Conservation (phyloP, 495 filamentous ascomycete genomes). For the Thermochaetoides thermophila region DNA sequence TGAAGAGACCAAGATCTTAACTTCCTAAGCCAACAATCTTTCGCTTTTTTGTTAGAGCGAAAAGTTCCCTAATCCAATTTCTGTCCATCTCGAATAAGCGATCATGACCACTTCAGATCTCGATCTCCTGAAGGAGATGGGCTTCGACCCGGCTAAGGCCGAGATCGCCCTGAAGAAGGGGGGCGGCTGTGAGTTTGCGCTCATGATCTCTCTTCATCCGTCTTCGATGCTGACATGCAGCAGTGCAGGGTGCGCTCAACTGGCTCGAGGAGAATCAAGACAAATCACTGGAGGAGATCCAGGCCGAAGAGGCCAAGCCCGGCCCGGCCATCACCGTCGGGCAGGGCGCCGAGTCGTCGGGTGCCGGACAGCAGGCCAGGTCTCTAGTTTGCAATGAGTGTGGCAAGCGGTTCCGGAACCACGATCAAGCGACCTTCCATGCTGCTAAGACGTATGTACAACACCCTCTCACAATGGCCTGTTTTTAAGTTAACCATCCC, state of each 20-base stretch:
- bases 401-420: constrained; percentile 73
- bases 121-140: constrained; percentile 80
- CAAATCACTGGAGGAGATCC: constrained; percentile 64
- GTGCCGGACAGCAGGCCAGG: constrained; percentile 39
- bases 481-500: background rate
- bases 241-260: constrained; percentile 79
- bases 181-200: constrained; percentile 52
- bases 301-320: constrained; percentile 26
- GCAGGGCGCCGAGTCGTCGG: constrained; percentile 28
- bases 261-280: constrained; percentile 89
- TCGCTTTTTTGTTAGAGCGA: too few relatives aligned
- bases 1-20: too few relatives aligned
- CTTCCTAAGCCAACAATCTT: too few relatives aligned
- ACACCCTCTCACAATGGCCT: background rate
- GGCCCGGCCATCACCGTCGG: too few relatives aligned
- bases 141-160: constrained; percentile 70
- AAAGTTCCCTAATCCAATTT: too few relatives aligned
- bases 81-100: background rate
- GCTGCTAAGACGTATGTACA: constrained; percentile 59
- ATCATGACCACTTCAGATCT: constrained; percentile 58
- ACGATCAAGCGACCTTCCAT: constrained; percentile 74
- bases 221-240: background rate
- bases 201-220: background rate
- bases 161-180: constrained; percentile 68
- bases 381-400: constrained; percentile 74